A percentile compares a stretch with the other conserved stretches of the same genome.
Evolutionary conservation across 345 rosid species (phyloP).

Genomic region (Hibiscus trionum): DNA sequence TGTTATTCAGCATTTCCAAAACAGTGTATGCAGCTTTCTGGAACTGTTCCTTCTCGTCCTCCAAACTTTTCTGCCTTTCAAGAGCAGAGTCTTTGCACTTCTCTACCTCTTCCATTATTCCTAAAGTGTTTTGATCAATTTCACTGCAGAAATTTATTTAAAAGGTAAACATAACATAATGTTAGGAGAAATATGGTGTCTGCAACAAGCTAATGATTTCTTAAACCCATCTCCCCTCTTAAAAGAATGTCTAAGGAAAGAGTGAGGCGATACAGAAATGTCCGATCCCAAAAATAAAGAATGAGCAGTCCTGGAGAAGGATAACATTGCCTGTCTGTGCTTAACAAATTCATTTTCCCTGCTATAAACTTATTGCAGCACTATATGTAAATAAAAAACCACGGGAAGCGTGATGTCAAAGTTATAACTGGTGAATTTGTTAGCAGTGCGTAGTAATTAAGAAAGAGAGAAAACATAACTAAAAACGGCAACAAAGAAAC

Average conservation of each 20-base stretch:
- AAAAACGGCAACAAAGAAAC: too few relatives aligned
- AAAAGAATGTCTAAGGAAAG: background rate
- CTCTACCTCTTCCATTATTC: conserved; percentile 63
- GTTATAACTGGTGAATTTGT: too few relatives aligned
- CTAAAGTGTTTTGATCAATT: too few relatives aligned
- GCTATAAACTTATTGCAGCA: background rate
- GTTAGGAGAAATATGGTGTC: background rate
- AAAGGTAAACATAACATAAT: background rate
- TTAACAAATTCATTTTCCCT: background rate
- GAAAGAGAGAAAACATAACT: too few relatives aligned
- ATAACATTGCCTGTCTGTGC: too few relatives aligned
- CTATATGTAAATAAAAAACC: too few relatives aligned
- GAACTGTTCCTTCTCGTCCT: conserved; percentile 63
- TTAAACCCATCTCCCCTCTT: background rate
- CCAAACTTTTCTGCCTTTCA: conserved; percentile 63
- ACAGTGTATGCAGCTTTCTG: conserved; percentile 83
- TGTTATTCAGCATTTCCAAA: conserved; percentile 49
- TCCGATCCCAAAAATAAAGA: conserved; percentile 3
- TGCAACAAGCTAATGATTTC: background rate
- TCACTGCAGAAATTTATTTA: conserved; percentile 35
- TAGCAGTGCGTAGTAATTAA: too few relatives aligned
- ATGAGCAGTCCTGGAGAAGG: background rate
- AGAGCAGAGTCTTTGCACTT: conserved; percentile 57
- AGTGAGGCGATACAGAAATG: background rate
- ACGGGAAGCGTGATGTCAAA: too few relatives aligned